Percentiles rank a stretch among this genome's conserved stretches.
Evolutionary conservation across 139 green algal genomes (phyloP).

Genomic region (Closterium sp.): DNA sequence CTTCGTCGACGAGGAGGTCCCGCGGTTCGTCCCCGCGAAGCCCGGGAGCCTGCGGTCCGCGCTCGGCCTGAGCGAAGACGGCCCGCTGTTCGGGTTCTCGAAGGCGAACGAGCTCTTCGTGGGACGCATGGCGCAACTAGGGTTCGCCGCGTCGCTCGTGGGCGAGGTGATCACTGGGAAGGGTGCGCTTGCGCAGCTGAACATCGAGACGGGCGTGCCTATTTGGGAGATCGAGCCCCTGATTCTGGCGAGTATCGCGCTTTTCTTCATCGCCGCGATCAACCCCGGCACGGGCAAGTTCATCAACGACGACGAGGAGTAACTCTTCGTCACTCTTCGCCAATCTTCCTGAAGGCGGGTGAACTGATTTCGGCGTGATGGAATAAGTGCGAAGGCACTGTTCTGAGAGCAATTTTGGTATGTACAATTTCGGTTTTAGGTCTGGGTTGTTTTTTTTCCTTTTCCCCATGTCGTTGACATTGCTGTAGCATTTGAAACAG

Average conservation of each 20-base stretch:
- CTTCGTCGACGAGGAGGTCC: constrained; percentile 34
- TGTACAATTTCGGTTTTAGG: too few relatives aligned
- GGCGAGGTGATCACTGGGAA: constrained; percentile 67
- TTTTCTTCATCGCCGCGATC: constrained; percentile 51
- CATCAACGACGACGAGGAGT: constrained; percentile 45
- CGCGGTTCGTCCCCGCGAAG: constrained; percentile 48
- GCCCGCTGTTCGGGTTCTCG: constrained; percentile 64
- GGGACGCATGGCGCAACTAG: constrained; percentile 75
- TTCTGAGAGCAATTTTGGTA: too few relatives aligned
- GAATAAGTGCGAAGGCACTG: too few relatives aligned
- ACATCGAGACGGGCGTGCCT: constrained; percentile 58
- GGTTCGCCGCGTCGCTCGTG: constrained; percentile 62
- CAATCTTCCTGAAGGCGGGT: too few relatives aligned
- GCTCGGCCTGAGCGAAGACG: constrained; percentile 66
- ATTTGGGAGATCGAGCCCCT: constrained; percentile 61
- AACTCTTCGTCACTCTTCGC: too few relatives aligned
- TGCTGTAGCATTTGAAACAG: too few relatives aligned
- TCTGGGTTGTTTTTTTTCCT: too few relatives aligned
- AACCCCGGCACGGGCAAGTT: constrained; percentile 51
- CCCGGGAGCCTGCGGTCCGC: constrained; percentile 51
- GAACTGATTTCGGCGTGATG: too few relatives aligned
- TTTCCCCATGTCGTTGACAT: too few relatives aligned
- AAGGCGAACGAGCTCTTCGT: constrained; percentile 81
- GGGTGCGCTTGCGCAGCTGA: constrained; percentile 72
- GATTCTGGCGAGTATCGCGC: constrained; percentile 61